phyloP scores from a whole-genome alignment of 176 grass and related monocot genomes.

The Oryza coarctata region DNA sequence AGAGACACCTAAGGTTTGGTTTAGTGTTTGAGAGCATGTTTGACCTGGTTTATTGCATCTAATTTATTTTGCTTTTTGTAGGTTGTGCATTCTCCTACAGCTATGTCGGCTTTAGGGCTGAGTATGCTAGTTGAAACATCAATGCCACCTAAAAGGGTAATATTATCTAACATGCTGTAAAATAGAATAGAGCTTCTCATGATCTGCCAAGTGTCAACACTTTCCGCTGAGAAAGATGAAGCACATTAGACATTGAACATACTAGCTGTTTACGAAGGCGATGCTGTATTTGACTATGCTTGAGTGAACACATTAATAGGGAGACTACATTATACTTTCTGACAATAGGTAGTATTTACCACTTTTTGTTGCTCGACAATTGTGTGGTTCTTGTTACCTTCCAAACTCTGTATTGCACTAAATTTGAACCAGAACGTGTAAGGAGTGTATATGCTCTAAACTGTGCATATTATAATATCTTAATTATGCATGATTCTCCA shows the following conservation, averaged over 20 bases:
- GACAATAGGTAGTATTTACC: not conserved
- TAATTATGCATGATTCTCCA: not conserved
- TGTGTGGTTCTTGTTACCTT: not conserved
- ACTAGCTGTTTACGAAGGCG: not conserved
- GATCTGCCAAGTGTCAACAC: not conserved
- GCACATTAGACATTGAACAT: not conserved
- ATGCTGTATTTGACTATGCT: conserved; percentile 5
- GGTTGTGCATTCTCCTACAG: conserved; percentile 51
- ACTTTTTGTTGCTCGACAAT: not conserved
- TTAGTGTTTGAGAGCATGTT: conserved; percentile 4
- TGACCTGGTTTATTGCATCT: not conserved
- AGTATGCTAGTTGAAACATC: conserved; percentile 50
- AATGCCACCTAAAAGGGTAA: conserved; percentile 50
- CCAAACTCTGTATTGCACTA: not conserved
- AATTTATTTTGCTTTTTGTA: conserved; percentile 38
- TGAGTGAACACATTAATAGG: not conserved
- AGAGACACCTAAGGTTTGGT: conserved; percentile 40
- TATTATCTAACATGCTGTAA: not conserved
- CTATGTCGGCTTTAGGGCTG: conserved; percentile 60
- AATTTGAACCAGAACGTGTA: not conserved
- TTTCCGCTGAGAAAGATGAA: not conserved
- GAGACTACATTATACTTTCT: not conserved
- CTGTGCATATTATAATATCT: not conserved
- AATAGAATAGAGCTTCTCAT: not conserved
- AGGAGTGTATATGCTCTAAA: not conserved